phyloP scores from a whole-genome alignment of 73 alveolate genomes.

The Tetrahymena malaccensis region DNA sequence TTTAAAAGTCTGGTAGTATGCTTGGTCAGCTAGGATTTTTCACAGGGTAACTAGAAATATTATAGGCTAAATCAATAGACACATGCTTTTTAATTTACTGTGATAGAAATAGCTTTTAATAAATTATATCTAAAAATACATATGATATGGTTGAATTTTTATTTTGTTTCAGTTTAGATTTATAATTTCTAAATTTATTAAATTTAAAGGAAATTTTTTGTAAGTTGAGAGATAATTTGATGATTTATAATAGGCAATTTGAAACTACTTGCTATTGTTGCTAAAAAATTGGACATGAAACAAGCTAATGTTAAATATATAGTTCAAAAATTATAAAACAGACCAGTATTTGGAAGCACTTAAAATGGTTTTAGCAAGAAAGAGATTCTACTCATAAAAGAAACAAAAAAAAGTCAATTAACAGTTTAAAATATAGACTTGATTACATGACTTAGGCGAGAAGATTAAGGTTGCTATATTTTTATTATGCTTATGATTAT shows the following conservation, averaged over 20 bases:
- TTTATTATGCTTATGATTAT: neutral
- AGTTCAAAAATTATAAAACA: neutral
- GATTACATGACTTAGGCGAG: neutral
- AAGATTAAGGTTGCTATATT: neutral
- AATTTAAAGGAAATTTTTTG: neutral
- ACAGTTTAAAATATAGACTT: neutral
- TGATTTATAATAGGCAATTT: neutral
- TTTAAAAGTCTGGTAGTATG: neutral
- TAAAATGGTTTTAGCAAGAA: neutral
- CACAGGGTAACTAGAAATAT: neutral
- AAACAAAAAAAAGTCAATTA: neutral
- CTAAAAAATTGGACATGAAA: neutral
- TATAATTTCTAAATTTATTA: neutral
- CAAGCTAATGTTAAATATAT: neutral
- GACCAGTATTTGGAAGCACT: neutral
- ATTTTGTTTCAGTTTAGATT: neutral
- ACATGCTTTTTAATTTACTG: neutral
- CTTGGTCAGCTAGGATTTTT: neutral
- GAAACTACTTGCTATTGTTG: neutral
- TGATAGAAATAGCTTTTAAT: neutral
- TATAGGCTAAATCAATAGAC: neutral
- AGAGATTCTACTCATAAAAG: neutral
- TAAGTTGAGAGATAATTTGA: neutral
- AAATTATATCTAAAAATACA: neutral
- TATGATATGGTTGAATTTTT: neutral